phyloP scores from a whole-genome alignment of 208 protist genomes.

The Wallacemonas rigidus region DNA sequence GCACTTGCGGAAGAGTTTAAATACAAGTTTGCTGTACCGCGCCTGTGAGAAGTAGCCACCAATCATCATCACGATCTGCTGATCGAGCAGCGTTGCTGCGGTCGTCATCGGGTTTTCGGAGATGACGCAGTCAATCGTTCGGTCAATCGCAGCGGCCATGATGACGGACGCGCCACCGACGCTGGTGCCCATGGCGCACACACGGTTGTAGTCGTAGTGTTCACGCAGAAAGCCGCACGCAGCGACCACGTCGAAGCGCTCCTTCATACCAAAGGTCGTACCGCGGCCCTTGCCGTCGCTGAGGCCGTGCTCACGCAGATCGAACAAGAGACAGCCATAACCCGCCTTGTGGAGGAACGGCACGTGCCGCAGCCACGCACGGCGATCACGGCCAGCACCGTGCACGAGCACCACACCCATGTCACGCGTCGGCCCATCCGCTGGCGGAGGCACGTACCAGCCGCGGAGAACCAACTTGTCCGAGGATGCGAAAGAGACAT shows the following conservation, averaged over 20 bases:
- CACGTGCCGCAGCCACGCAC: slow-evolving; percentile 89
- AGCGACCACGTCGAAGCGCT: slow-evolving; percentile 86
- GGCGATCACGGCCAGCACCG: slow-evolving; percentile 88
- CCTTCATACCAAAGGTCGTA: slow-evolving; percentile 89
- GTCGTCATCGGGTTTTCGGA: slow-evolving; percentile 91
- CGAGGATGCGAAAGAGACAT: slow-evolving; percentile 73
- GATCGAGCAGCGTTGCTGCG: slow-evolving; percentile 75
- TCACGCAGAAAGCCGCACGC: slow-evolving; percentile 76
- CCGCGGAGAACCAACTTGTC: slow-evolving; percentile 77
- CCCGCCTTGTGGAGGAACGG: slow-evolving; percentile 84
- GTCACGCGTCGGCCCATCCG: slow-evolving; percentile 1
- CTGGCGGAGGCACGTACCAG: slow-evolving; percentile 80
- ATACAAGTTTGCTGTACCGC: slow-evolving; percentile 56
- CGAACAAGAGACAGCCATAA: slow-evolving; percentile 89
- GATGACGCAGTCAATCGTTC: slow-evolving; percentile 84
- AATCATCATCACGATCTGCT: slow-evolving; percentile 68
- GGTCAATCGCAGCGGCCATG: slow-evolving; percentile 89
- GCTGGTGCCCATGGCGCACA: slow-evolving; percentile 90
- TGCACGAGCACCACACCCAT: slow-evolving; percentile 90
- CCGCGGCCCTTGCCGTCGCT: slow-evolving; percentile 84
- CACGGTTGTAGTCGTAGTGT: slow-evolving; percentile 58
- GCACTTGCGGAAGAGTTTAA: slow-evolving; percentile 63
- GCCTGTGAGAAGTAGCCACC: slow-evolving; percentile 78
- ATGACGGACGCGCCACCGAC: slow-evolving; percentile 88
- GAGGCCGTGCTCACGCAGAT: slow-evolving; percentile 88